phyloP scores from a whole-genome alignment of 768 basidiomycete genomes.

The Lactarius psammicola region DNA sequence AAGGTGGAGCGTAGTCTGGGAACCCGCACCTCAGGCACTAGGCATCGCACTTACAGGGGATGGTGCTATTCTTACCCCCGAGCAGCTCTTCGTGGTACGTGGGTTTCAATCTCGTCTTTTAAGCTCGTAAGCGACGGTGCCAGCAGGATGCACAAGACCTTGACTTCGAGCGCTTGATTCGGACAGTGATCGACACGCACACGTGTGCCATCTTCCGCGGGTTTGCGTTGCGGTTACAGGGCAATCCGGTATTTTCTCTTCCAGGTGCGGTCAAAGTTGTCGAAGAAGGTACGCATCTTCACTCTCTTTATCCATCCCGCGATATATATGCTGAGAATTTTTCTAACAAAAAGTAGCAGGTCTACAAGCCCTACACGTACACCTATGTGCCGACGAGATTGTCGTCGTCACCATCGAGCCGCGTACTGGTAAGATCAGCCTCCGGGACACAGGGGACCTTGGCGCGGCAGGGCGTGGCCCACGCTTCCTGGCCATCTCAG shows the following conservation, averaged over 20 bases:
- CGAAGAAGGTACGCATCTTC: conserved; percentile 48
- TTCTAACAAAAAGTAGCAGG: conserved; percentile 41
- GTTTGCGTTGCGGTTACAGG: conserved; percentile 55
- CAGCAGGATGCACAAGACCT: conserved; percentile 61
- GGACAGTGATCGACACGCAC: conserved; percentile 63
- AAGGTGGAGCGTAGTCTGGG: conserved; percentile 73
- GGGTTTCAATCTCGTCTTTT: neutral
- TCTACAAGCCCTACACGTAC: conserved; percentile 58
- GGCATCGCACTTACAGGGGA: conserved; percentile 55
- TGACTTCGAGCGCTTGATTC: conserved; percentile 71
- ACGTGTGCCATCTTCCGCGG: conserved; percentile 57
- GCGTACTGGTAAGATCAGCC: conserved; percentile 72
- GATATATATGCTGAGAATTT: neutral
- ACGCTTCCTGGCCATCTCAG: conserved; percentile 57
- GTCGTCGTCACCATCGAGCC: conserved; percentile 76
- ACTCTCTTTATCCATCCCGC: neutral
- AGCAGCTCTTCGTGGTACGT: conserved; percentile 58
- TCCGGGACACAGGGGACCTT: conserved; percentile 80
- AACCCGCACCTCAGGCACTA: conserved; percentile 64
- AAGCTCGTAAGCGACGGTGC: neutral
- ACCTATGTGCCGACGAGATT: conserved; percentile 73
- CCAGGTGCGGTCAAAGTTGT: conserved; percentile 58
- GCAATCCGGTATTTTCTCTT: conserved; percentile 57
- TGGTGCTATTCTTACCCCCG: conserved; percentile 43
- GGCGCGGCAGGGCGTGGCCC: conserved; percentile 69